Base-by-base conservation (phyloP, 176 grass and related monocot genomes). In the Aegilops speltoides region DNA sequence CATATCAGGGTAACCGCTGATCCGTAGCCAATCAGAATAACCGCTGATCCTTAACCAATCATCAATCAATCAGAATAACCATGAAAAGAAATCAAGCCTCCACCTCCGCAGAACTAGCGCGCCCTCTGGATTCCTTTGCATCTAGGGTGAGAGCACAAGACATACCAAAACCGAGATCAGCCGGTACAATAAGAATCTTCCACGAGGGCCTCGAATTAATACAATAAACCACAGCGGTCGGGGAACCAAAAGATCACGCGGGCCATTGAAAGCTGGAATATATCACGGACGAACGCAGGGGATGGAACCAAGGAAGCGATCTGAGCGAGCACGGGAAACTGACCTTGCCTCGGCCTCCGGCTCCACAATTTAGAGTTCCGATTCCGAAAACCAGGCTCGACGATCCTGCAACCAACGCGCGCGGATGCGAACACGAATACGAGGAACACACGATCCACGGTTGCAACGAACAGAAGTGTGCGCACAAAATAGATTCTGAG, bases 61-160 rank as follows among this genome's bases (percentile, higher is more conserved):
- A 34, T 34, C 8, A 40, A 40, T 40, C 37, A 40, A 9, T 41
- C 38, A 41, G 10, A 41, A 41, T 41, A 41, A 41, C 38, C 38
- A 48, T 61, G 36, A 12, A 69, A 20, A 43, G 16, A 56, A 64
- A 43, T 33, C 82, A 85, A 89, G 80, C 87, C 82, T 85, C 79
- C 61, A 87, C 2, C 9, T 38, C 37, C 2, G 37, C 2, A 38
- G 37, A 38, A 73, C 43, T 23, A 82, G 3, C 40, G 3, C 17
- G 10, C 9, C 56, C 31, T 48, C 38, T 14, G 11, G 1, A 1
- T 6, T 1, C 14, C 6, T 48, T 36, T 62, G 10, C 71, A 43
- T 46, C 73, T 37, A 20, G 8, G 13, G 1, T 8, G 48, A 20
- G 11, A 76, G 2, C 75, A 72, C 28, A 37, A 79, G 19, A 79